phyloP scores from a whole-genome alignment of 1,139 yeast species.

The Citeromyces hawaiiensis region DNA sequence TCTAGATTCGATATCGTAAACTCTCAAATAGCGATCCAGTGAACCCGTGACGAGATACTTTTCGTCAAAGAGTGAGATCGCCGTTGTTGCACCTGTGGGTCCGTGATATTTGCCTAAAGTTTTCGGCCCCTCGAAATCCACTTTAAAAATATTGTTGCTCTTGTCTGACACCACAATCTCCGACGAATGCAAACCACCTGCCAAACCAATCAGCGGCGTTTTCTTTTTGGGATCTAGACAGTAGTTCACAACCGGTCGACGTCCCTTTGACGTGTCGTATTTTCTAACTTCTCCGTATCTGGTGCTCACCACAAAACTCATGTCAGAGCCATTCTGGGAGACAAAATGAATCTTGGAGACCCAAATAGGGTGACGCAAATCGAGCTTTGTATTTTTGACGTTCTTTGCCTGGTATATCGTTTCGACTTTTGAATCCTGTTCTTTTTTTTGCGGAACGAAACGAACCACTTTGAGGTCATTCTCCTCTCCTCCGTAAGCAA shows the following conservation, averaged over 20 bases:
- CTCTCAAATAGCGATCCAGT: constrained; percentile 73
- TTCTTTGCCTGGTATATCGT: constrained; percentile 46
- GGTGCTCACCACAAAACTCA: constrained; percentile 49
- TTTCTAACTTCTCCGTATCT: constrained; percentile 54
- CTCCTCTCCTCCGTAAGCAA: constrained; percentile 70
- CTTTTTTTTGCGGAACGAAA: constrained; percentile 14
- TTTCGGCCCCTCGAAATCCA: constrained; percentile 27
- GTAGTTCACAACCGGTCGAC: constrained; percentile 40
- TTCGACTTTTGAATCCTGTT: constrained; percentile 14
- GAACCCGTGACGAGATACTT: constrained; percentile 47
- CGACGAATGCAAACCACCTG: not conserved
- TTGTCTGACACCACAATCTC: constrained; percentile 38
- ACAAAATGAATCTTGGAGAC: constrained; percentile 36
- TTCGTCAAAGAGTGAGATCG: not conserved
- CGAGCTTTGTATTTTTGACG: constrained; percentile 53
- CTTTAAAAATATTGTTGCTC: constrained; percentile 39
- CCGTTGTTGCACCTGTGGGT: constrained; percentile 21
- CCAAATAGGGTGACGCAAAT: constrained; percentile 59
- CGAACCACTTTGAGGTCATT: constrained; percentile 43
- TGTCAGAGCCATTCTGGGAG: constrained; percentile 18
- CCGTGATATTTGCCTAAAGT: constrained; percentile 30
- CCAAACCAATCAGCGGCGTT: not conserved
- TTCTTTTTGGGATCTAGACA: constrained; percentile 15
- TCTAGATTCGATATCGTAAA: constrained; percentile 48
- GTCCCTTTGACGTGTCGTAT: constrained; percentile 47